Evolutionary conservation across 805 yeast genomes (phyloP).

Genomic region (Ogataea kodamae): DNA sequence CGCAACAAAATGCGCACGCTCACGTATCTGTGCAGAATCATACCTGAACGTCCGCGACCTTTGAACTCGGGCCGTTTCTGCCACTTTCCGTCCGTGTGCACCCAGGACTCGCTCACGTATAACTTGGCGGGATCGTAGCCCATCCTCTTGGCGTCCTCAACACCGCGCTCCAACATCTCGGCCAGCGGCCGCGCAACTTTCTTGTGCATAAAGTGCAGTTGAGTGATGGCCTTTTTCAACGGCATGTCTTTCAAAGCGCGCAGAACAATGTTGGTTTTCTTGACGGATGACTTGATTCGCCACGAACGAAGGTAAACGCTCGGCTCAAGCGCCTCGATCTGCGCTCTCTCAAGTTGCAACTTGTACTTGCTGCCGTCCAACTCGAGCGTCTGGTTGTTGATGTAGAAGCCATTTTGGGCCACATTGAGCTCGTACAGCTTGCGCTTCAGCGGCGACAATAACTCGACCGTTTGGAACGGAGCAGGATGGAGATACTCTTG

Average conservation of each 20-base stretch:
- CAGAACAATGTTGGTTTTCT: constrained; percentile 78
- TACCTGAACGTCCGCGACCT: constrained; percentile 89
- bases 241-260: constrained; percentile 71
- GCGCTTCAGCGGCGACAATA: constrained; percentile 69
- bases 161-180: constrained; percentile 66
- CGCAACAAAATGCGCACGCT: constrained; percentile 78
- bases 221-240: constrained; percentile 80
- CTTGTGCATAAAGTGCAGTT: constrained; percentile 83
- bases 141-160: constrained; percentile 61
- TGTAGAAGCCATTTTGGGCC: constrained; percentile 61
- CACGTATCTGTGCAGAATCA: constrained; percentile 69
- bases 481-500: constrained; percentile 50
- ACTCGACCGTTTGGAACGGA: constrained; percentile 53
- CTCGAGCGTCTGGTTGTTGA: constrained; percentile 52
- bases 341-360: constrained; percentile 56
- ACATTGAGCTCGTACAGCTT: constrained; percentile 62
- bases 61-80: constrained; percentile 69
- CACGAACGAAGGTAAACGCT: constrained; percentile 76
- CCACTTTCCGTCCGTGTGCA: constrained; percentile 83
- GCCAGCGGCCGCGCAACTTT: constrained; percentile 77
- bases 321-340: constrained; percentile 81
- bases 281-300: constrained; percentile 83
- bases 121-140: constrained; percentile 58
- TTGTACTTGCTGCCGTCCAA: constrained; percentile 41
- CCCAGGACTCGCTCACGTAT: constrained; percentile 81